Evolutionary conservation across 2,329 filamentous ascomycete species (phyloP), one percentile per base, ranked within the genome.

Genomic region (Boeremia lycopersici): DNA sequence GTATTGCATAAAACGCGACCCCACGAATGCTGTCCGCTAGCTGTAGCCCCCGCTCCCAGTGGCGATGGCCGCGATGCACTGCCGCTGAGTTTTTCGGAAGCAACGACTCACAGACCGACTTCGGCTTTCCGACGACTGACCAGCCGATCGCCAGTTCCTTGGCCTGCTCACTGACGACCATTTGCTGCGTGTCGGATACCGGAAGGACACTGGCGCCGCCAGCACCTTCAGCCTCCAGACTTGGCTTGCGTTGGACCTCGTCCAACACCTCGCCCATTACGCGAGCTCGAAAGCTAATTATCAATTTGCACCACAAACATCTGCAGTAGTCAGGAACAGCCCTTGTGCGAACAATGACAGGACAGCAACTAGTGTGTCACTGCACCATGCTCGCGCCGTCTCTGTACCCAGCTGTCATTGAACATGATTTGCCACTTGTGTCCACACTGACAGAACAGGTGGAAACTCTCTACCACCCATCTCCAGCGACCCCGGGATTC

Each of bases 11-110:
- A 58, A 52, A 51, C n/a, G 55, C 51, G 53, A 61, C 62, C 65
- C 67, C 65, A 61, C 62, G 59, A 53, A 63, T 57, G 44, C 42
- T 39, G 48, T 46, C 54, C 58, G 33, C 47, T 46, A 55, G 46
- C 46, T 43, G 19, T 23, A 59, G 53, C 45, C 63, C 63, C 63
- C 67, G 60, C 62, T 48, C 45, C 50, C 51, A 57, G 59, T 67
- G 62, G 61, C 65, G 35, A 61, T 53, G 44, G 59, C 66, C 61
- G 61, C 65, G 35, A 61, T 53, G 44, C 54, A 57, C 54, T 48
- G 61, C 53, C 64, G 67, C 61, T 57, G 50, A 50, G 63, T 59
- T 65, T 68, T 55, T 69, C 67, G 67, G 67, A 67, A 66, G 36
- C 59, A 55, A 50, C 56, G 51, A 59, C 47, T 61, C 57, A 59